These are phyloP conservation scores for Pisolithus orientalis DNA, from an alignment of 768 basidiomycete genomes.

Conservation along the genomic window DNA sequence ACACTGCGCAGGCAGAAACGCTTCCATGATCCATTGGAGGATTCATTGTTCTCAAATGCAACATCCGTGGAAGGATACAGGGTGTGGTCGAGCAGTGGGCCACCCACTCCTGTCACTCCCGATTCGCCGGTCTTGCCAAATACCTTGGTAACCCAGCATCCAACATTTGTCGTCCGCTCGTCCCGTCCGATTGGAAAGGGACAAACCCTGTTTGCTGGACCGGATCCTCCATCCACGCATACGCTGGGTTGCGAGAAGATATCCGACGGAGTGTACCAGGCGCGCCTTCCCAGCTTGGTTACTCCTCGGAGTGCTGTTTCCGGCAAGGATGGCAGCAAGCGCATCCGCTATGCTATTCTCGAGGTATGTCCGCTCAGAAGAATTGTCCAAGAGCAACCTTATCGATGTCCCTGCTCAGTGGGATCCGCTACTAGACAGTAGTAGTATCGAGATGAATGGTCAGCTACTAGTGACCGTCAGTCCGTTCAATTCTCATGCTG, in stretches of 20 bases:
- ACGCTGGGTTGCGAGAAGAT: slow-evolving; percentile 39
- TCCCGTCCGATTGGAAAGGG: slow-evolving; percentile 57
- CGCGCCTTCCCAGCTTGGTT: slow-evolving; percentile 66
- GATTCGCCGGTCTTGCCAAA: slow-evolving; percentile 9
- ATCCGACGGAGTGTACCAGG: slow-evolving; percentile 63
- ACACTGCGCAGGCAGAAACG: slow-evolving; percentile 76
- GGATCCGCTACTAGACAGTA: slow-evolving; percentile 83
- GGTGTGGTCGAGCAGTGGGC: slow-evolving; percentile 65
- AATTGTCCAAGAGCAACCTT: not conserved
- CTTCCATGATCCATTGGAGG: slow-evolving; percentile 87
- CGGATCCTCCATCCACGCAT: slow-evolving; percentile 19
- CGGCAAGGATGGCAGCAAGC: slow-evolving; percentile 54
- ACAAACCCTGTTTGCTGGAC: slow-evolving; percentile 28
- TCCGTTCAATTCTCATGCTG: not conserved
- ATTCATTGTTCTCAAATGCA: slow-evolving; percentile 80
- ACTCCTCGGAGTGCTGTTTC: slow-evolving; percentile 67
- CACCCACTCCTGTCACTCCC: slow-evolving; percentile 39
- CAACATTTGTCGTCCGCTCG: slow-evolving; percentile 57
- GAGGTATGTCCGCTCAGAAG: slow-evolving; percentile 46
- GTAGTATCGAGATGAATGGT: slow-evolving; percentile 83
- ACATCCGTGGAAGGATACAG: slow-evolving; percentile 74
- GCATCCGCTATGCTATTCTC: slow-evolving; percentile 79
- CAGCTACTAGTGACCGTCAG: slow-evolving; percentile 1
- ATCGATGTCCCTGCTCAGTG: slow-evolving; percentile 43
- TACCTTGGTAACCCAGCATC: slow-evolving; percentile 17